Base-by-base conservation (phyloP, 1,284 basidiomycete species). In the Gomphus bonarii region DNA sequence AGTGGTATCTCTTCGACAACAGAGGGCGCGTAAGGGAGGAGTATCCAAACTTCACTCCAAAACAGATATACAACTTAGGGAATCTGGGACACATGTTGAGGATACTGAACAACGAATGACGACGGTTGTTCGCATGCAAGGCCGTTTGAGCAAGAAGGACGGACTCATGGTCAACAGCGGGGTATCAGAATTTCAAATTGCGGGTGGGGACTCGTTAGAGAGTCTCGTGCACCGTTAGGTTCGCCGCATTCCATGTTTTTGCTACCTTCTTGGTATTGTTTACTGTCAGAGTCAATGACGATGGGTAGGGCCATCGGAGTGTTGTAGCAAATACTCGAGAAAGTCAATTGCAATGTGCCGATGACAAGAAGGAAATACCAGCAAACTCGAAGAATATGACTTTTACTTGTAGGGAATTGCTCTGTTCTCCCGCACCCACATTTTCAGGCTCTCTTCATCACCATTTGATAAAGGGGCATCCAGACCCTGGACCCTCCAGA, bases 41-140 rank as follows among this genome's bases (percentile, higher is more conserved):
- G 64, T 49, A 55, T 60, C 1, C 40, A 57, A 43, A 60, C 60
- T 60, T 2, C 18, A 28, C 60, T 1, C 30, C 4, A 67, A 14
- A 62, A 60, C 25, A 70, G 16, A n/a, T 25, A 7, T 12, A 33
- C 25, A 44, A 33, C 16, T 22, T 4, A 10, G n/a, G 8, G 38
- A 28, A 38, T 33, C 30, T 14, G 31, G 20, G 10, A 14, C 50
- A 20, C 2, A 74, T 36, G 73, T 70, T 11, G 61, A 70, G 16
- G 84, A 84, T 60, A 81, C 87, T 5, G 92, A 95, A 71, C 76
- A 76, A 65, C 79, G 92, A 50, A 97, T 97, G 94, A 85, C 89
- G 65, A 83, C 84, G 54, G 83, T 88, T 40, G 93, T 97, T 36
- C 79, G 94, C 50, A 79, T 80, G 33, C 86, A 93, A 69, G 94